Base-by-base conservation (phyloP, 2,329 filamentous ascomycete species). In the Epichloe sp. region DNA sequence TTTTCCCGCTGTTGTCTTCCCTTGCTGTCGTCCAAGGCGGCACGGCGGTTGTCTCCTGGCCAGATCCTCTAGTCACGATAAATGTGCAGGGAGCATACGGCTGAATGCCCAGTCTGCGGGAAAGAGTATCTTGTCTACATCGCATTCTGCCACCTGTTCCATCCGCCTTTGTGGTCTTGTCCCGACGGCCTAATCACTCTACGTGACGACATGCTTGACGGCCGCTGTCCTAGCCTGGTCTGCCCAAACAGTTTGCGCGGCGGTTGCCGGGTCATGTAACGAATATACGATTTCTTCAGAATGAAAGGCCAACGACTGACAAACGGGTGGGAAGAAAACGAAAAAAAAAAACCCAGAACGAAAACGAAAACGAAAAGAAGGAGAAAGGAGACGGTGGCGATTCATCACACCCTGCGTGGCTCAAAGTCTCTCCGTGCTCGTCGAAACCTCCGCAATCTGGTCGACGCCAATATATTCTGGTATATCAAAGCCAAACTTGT, bases 381-480 rank as follows among this genome's bases (percentile, higher is more conserved):
- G 10, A 47, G 11, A 14, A 34, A 10, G 26, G 12, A 26, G 11
- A 37, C 35, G 8, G 37, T 37, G 19, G 17, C 17, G 19, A 4
- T 31, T 14, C 2, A n/a, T 42, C 40, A 23, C 26, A 17, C 36
- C 8, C 8, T 48, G 19, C 46, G 15, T 47, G 15, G 31, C 51
- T 73, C 61, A 84, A 54, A 83, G 69, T 62, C 76, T 82, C 56
- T 75, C 68, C 37, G 67, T 73, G 45, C 67, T 66, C 11, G 65
- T 61, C 14, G 68, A 69, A 42, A 94, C 75, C 67, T 98, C 93
- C 50, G 90, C 84, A 58, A 96, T 75, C 68, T 97, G 93, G 67
- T 97, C 90, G 57, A 93, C 70, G 0, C 90, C 93, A 59, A 85
- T 74, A 67, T 96, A 98, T 56, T 78, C 70, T 5, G 91, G 91